Percentiles rank a stretch among this genome's conserved stretches.
phyloP scores from a whole-genome alignment of 495 filamentous ascomycete species.

The Trichoderma virens region DNA sequence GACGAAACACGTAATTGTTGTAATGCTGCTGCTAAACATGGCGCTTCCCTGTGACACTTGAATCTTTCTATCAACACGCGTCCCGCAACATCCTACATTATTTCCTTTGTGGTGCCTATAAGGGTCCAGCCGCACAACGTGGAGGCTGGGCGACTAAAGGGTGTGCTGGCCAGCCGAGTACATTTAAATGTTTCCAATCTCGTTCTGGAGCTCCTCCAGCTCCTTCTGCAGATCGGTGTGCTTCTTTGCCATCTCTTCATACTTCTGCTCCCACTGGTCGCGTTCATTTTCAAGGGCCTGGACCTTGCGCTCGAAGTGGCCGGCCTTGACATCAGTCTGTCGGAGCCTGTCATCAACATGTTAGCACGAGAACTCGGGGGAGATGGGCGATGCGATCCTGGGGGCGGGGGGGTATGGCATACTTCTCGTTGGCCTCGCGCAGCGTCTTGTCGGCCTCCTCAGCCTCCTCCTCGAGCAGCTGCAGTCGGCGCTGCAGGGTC shows the following conservation, averaged over 20 bases:
- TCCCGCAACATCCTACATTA: neutral
- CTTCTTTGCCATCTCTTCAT: slow-evolving; percentile 92
- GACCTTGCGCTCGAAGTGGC: slow-evolving; percentile 98
- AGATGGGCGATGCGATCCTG: neutral
- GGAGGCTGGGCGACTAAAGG: neutral
- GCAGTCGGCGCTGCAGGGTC: slow-evolving; percentile 78
- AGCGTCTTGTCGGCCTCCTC: slow-evolving; percentile 91
- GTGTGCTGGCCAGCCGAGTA: neutral
- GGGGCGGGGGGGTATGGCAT: slow-evolving; percentile 18
- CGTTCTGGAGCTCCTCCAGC: slow-evolving; percentile 75
- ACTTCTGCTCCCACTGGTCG: slow-evolving; percentile 92
- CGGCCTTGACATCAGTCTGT: slow-evolving; percentile 97
- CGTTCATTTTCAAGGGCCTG: slow-evolving; percentile 83
- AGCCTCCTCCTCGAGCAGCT: slow-evolving; percentile 94
- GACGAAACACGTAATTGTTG: neutral
- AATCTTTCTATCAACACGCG: neutral
- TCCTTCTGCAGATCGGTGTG: slow-evolving; percentile 79
- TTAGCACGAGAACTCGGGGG: slow-evolving; percentile 14
- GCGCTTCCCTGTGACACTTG: neutral
- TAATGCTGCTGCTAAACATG: slow-evolving; percentile 2
- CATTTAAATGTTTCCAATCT: slow-evolving; percentile 83
- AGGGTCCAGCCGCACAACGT: neutral
- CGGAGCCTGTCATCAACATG: slow-evolving; percentile 60
- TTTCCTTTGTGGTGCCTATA: neutral
- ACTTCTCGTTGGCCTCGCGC: slow-evolving; percentile 98